phyloP scores from a whole-genome alignment of 75 land plant species.

The Pinus tabuliformis region DNA sequence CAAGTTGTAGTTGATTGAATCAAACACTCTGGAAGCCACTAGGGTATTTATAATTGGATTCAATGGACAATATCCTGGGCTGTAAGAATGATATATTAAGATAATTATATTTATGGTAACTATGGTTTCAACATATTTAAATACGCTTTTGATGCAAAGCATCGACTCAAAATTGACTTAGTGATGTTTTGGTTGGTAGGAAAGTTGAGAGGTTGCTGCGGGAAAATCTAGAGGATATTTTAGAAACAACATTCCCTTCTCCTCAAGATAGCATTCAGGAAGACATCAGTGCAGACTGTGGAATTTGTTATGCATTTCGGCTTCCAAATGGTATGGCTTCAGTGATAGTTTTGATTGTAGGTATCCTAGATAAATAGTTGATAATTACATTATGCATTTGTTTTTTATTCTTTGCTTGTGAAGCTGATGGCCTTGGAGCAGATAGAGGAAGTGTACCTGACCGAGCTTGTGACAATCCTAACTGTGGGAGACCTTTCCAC shows the following conservation, averaged over 20 bases:
- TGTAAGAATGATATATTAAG: background rate
- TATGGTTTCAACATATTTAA: background rate
- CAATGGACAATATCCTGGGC: no score
- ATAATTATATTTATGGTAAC: background rate
- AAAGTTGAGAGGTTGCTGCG: constrained; percentile 28
- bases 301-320: constrained; percentile 82
- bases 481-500: constrained; percentile 74
- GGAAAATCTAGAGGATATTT: constrained; percentile 53
- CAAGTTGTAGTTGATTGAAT: no score
- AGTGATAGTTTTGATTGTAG: background rate
- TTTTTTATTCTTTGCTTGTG: constrained; percentile 1
- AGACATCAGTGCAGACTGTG: constrained; percentile 70
- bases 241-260: constrained; percentile 51
- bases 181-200: constrained; percentile 32
- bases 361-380: background rate
- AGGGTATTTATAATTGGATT: no score
- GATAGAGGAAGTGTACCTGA: constrained; percentile 71
- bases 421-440: constrained; percentile 50
- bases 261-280: constrained; percentile 36
- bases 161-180: background rate
- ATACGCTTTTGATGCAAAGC: no score
- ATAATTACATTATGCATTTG: background rate
- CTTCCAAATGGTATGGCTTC: constrained; percentile 66
- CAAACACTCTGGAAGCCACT: no score
- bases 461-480: constrained; percentile 80